Conservation (phyloP, 2,329 filamentous ascomycete genomes). For the Nothophaeocryptopus gaeumannii region DNA sequence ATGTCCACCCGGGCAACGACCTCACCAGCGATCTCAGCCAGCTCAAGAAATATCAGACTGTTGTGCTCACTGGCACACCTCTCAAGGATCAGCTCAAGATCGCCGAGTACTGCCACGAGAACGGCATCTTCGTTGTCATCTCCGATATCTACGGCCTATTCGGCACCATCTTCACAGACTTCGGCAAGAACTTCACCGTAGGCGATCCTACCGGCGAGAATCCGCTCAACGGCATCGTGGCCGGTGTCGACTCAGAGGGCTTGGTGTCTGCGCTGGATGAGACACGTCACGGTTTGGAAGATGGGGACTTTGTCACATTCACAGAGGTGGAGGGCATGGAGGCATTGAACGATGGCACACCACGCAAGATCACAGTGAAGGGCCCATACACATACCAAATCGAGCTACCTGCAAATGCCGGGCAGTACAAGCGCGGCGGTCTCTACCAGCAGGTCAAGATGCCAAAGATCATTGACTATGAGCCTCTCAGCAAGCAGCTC, state of each 20-base stretch:
- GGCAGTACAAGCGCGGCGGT: slow-evolving; percentile 82
- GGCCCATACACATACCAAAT: slow-evolving; percentile 96
- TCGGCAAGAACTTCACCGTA: slow-evolving; percentile 88
- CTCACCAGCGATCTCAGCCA: slow-evolving; percentile 74
- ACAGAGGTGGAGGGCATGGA: slow-evolving; percentile 93
- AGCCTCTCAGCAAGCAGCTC: slow-evolving; percentile 71
- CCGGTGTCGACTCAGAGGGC: slow-evolving; percentile 83
- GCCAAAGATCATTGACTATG: slow-evolving; percentile 90
- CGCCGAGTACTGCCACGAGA: slow-evolving; percentile 89
- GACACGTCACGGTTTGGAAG: slow-evolving; percentile 89
- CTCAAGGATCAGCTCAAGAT: slow-evolving; percentile 78
- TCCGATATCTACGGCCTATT: slow-evolving; percentile 92
- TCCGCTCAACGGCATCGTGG: slow-evolving; percentile 81
- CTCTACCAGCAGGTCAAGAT: slow-evolving; percentile 97
- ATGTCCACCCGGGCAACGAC: slow-evolving; percentile 63
- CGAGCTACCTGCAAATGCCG: slow-evolving; percentile 82
- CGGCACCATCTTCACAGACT: slow-evolving; percentile 94
- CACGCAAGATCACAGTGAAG: slow-evolving; percentile 88
- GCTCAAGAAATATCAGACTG: slow-evolving; percentile 86
- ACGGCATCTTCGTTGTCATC: slow-evolving; percentile 85
- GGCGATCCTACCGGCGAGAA: slow-evolving; percentile 89
- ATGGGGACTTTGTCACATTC: slow-evolving; percentile 95
- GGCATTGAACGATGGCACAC: slow-evolving; percentile 74
- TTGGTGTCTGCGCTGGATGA: slow-evolving; percentile 91
- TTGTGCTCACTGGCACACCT: slow-evolving; percentile 83